Evolutionary conservation across 441 rosid genomes (phyloP), one percentile per base, ranked within the genome.

Genomic region (Geranium incanum): DNA sequence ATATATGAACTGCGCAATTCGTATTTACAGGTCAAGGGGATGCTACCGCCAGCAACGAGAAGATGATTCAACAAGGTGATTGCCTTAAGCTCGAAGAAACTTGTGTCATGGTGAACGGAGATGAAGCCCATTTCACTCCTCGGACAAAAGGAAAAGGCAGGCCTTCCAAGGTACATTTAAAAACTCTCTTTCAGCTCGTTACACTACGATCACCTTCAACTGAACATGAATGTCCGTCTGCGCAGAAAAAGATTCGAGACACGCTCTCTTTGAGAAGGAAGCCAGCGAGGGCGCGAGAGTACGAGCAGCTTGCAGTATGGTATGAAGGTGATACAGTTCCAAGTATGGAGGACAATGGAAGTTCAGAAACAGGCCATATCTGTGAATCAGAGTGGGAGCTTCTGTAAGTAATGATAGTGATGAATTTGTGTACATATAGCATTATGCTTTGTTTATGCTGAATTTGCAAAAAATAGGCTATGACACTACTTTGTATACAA

Each of bases 311-410:
- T 50, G 59, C 59, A 12, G 15, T 50, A 4, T 50, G 59, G 59
- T 50, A 50, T 13, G 18, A 4, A 13, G 59, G 15, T 13, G 59
- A 50, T 12, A n/a, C 59, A 50, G 59, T 50, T 13, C 59, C 15
- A 2, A 50, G 18, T 50, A 13, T 13, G 13, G 59, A 50, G 15
- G 59, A 50, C 5, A 50, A 50, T 11, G 13, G 16, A 50, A 50
- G 4, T 4, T 50, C 59, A 13, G 16, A n/a, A 12, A 50, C 15
- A n/a, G 16, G 15, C 15, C 16, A 13, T 50, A 13, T 12, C 3
- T 12, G 3, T 13, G 59, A 50, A 50, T 50, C 59, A n/a, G 59
- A 50, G 59, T 50, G 59, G 59, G 59, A 50, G 59, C 59, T 50
- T 50, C 59, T 50, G 16, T 50, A 50, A 15, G 59, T 50, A 50